Evolutionary conservation across 2,329 filamentous ascomycete genomes (phyloP), one percentile per base, ranked within the genome.

Genomic region (Sphaerulina populicola): DNA sequence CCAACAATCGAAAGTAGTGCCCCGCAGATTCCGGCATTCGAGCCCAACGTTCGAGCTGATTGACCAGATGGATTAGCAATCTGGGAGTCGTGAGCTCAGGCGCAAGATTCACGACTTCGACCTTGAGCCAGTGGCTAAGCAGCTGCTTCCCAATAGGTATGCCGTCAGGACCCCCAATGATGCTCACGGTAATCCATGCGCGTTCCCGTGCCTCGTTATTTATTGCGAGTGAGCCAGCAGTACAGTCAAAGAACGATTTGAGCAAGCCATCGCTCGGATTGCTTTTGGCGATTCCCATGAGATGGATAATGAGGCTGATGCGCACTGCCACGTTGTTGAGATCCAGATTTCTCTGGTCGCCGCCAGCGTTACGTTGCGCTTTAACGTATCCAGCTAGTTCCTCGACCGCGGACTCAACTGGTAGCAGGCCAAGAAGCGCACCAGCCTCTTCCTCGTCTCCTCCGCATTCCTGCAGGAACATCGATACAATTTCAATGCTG

Each of bases 231-330:
- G 53, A 42, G 6, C 60, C 60, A 33, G 58, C 47, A 2, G 57
- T 52, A 38, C 48, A 53, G 2, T 47, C 35, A 46, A 57, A 61
- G 14, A 62, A 35, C 8, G 51, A 27, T 35, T 52, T 29, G 38
- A 47, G 41, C 7, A 48, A 37, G 2, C 44, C 51, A 9, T 54
- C 55, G 18, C 51, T 41, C 38, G 47, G 38, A 3, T 47, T 33
- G 7, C 29, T 29, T 6, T 31, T 47, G 7, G 52, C 38, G 11
- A 57, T 35, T n/a, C 52, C 45, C 35, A 60, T 47, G 23, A 62
- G 49, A 12, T 74, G 73, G 37, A 76, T 73, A 15, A 86, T 74
- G 59, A 87, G 85, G 1, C 82, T 76, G 35, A 86, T 74, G 31
- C 59, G 47, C 2, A 41, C n/a, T 6, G 40, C 45, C 2, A 57